These are phyloP conservation scores for Aspergillus ibericus DNA, from an alignment of 2,329 filamentous ascomycete genomes.

Conservation along the genomic window DNA sequence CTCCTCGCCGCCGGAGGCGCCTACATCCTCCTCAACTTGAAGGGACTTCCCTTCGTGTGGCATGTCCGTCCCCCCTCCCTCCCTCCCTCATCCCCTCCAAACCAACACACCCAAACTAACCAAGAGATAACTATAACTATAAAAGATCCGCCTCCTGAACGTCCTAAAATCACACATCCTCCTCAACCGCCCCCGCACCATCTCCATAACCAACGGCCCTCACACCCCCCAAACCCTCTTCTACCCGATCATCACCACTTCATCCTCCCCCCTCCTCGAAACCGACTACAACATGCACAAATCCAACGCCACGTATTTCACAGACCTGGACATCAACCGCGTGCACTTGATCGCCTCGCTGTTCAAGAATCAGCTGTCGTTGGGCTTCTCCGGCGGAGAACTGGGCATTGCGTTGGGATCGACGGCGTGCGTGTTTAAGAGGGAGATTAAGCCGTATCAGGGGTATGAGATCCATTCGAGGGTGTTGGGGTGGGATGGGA, in stretches of 20 bases:
- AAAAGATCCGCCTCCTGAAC: constrained; percentile 8
- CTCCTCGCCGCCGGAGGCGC: neutral
- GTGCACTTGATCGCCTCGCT: neutral
- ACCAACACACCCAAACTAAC: neutral
- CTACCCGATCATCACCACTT: constrained; percentile 4
- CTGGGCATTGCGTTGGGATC: constrained; percentile 65
- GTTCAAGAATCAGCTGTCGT: constrained; percentile 5
- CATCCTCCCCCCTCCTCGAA: constrained; percentile 12
- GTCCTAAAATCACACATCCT: neutral
- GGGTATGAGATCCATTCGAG: constrained; percentile 69
- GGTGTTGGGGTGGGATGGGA: constrained; percentile 68
- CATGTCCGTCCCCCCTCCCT: constrained; percentile 3
- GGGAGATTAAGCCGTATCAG: constrained; percentile 65
- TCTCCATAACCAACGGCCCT: neutral
- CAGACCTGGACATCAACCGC: constrained; percentile 21
- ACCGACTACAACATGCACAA: constrained; percentile 24
- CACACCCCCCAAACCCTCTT: constrained; percentile 6
- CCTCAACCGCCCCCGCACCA: neutral
- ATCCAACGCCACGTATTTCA: constrained; percentile 21
- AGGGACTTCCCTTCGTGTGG: constrained; percentile 12
- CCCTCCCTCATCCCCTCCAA: neutral
- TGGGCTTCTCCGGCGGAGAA: constrained; percentile 4
- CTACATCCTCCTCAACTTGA: neutral
- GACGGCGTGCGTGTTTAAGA: constrained; percentile 66
- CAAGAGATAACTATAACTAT: too few species aligned